A percentile compares a stretch with the other conserved stretches of the same genome.
These are phyloP conservation scores for Saccharomyces cerevisiae DNA, from an alignment of 805 yeast species.

Conservation along the genomic window DNA sequence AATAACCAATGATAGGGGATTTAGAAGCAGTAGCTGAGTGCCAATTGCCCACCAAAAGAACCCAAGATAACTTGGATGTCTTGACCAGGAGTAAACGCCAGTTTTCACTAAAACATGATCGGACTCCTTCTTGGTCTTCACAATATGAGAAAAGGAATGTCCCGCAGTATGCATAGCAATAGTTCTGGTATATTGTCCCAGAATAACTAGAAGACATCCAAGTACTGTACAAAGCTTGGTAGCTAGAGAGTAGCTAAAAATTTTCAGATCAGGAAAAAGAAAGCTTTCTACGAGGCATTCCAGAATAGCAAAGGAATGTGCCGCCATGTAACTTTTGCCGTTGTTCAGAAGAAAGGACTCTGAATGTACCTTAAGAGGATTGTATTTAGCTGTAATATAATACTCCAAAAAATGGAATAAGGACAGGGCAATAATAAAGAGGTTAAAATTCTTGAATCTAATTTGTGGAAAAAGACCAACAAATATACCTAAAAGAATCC, in stretches of 20 bases:
- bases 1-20: constrained; percentile 47
- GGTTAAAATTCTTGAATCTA: constrained; percentile 30
- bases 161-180: constrained; percentile 85
- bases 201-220: constrained; percentile 40
- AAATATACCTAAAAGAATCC: constrained; percentile 36
- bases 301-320: constrained; percentile 45
- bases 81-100: constrained; percentile 57
- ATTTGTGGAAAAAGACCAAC: constrained; percentile 25
- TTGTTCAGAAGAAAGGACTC: constrained; percentile 65
- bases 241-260: constrained; percentile 1
- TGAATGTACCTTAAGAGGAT: constrained; percentile 53
- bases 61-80: constrained; percentile 92
- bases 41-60: constrained; percentile 93
- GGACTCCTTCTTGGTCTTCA: constrained; percentile 43
- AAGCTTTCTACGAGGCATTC: constrained; percentile 42
- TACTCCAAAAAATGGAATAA: constrained; percentile 79
- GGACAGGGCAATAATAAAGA: constrained; percentile 47
- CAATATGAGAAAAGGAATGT: constrained; percentile 73
- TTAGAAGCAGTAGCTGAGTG: constrained; percentile 61
- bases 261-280: constrained; percentile 35
- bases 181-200: constrained; percentile 66
- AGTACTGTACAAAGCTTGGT: constrained; percentile 16
- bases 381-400: constrained; percentile 67
- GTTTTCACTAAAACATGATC: constrained; percentile 62
- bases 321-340: constrained; percentile 48